Base-by-base conservation (phyloP, 306 rosid species). In the Spatholobus suberectus region DNA sequence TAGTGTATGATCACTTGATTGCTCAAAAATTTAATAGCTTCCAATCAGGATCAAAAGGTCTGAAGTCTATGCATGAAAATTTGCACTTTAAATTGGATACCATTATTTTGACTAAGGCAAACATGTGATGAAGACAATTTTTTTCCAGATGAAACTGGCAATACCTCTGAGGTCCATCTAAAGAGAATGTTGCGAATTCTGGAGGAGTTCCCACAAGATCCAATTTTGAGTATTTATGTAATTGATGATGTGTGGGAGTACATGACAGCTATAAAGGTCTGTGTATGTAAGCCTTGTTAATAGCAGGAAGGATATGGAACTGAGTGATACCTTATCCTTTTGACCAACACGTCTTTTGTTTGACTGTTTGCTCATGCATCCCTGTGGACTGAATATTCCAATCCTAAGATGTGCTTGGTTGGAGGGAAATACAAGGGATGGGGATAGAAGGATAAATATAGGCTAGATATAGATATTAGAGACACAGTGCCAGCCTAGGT, bases 231-330 rank as follows among this genome's bases (percentile, higher is more conserved):
- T 78, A 83, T 86, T 78, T 96, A 96, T 69, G 99, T 96, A 80
- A 94, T 96, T 68, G 99, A 96, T 82, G 99, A 92, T 83, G 98
- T 96, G 51, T 96, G 99, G 99, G 99, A 96, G 74, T 93, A 93
- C 90, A 96, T 96, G 99, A 83, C 89, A 77, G 97, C 98, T 43
- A 93, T 91, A 84, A 96, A 96, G 99, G 99, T 96, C 59, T 73
- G 85, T 69, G 54, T 70, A 46, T 27, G 49, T 46, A 65, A 68
- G 18, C 41, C 40, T 9, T 86, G 80, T 40, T 35, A 52, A 72
- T 66, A 43, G 13, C 41, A 44, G 38, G 55, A 52, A 51, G 44
- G 51, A 44, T 69, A 20, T 66, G 52, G 68, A 71, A 49, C 68
- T 38, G 3, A 69, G 81, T 29, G 76, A 65, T 35, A 18, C 49